These are phyloP conservation scores for Zhuliangozyma parablackwelliae DNA, from an alignment of 1,139 yeast genomes.

Conservation along the genomic window DNA sequence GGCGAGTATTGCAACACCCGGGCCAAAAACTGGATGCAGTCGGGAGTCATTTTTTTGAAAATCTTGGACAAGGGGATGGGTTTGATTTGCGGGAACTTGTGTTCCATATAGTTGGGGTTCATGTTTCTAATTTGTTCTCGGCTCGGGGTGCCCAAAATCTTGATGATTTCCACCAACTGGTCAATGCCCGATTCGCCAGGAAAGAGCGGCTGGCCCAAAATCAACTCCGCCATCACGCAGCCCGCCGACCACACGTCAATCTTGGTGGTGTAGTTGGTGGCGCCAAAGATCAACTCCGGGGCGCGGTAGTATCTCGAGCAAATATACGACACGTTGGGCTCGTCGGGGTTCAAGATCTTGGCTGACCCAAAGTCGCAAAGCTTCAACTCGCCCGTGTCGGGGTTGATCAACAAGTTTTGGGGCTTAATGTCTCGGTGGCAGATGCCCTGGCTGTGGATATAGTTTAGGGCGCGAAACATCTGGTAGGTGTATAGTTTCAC, in stretches of 20 bases:
- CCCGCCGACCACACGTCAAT: slow-evolving; percentile 98
- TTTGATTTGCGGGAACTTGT: slow-evolving; percentile 91
- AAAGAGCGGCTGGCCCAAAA: slow-evolving; percentile 91
- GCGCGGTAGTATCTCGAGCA: slow-evolving; percentile 97
- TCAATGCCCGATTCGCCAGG: slow-evolving; percentile 98
- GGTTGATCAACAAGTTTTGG: slow-evolving; percentile 86
- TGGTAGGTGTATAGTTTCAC: slow-evolving; percentile 89
- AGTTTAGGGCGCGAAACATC: slow-evolving; percentile 84
- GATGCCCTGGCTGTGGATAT: slow-evolving; percentile 85
- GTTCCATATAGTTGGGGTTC: slow-evolving; percentile 98
- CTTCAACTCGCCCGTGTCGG: slow-evolving; percentile 76
- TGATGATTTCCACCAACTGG: slow-evolving; percentile 93
- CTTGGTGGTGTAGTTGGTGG: slow-evolving; percentile 91
- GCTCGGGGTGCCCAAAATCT: slow-evolving; percentile 92
- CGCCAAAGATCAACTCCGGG: slow-evolving; percentile 88
- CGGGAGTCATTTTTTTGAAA: slow-evolving; percentile 61
- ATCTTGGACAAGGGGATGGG: slow-evolving; percentile 87
- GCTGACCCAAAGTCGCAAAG: slow-evolving; percentile 99
- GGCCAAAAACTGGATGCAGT: slow-evolving; percentile 60
- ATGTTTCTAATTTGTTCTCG: slow-evolving; percentile 87
- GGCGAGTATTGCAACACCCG: slow-evolving; percentile 75
- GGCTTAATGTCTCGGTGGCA: slow-evolving; percentile 98
- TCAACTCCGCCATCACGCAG: slow-evolving; percentile 95
- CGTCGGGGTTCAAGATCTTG: slow-evolving; percentile 79
- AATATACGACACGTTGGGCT: slow-evolving; percentile 92